Evolutionary conservation across 306 rosid genomes (phyloP), one percentile per base, ranked within the genome.

Genomic region (Mimosa pudica): DNA sequence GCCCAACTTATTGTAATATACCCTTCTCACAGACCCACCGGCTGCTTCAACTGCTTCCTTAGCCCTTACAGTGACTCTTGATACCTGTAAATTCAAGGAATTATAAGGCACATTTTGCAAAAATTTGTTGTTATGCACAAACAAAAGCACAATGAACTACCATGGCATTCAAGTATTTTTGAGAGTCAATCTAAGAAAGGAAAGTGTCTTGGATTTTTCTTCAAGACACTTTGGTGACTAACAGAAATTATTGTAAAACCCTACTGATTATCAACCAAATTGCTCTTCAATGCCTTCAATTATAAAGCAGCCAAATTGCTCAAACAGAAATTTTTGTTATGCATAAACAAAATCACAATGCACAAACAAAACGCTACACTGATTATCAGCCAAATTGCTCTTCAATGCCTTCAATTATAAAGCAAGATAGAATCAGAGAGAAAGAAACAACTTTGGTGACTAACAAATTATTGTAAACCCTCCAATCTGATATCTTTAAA

Each of bases 1-100:
- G 13, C 98, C 97, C 81, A 94, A 78, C 82, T 92, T 90, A 70
- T 92, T 94, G 89, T 94, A 92, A 71, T 94, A 86, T 51, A 92
- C 98, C 84, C 85, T 94, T 84, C 97, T 87, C 7, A 92, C 97
- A 51, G 97, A 80, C 77, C 97, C 98, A 61, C 98, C 98, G 3
- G 95, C 92, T 49, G 97, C 95, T 89, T 94, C 97, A 44, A 94
- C 95, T 9, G 93, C 91, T 74, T 76, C 98, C 86, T 91, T 94
- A 44, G 98, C 97, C 85, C 97, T 84, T 52, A 86, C 97, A 12
- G 98, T 94, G 73, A 92, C 97, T 81, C 97, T 90, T 67, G 97
- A 89, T 73, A 94, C 98, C 98, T 94, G 84, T 41, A 80, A 72
- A 73, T 69, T 60, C 74, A 58, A 17, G 30, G 30, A n/a, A 67